Evolutionary conservation across 2,329 filamentous ascomycete genomes (phyloP).

Genomic region (Ambrosiella xylebori): DNA sequence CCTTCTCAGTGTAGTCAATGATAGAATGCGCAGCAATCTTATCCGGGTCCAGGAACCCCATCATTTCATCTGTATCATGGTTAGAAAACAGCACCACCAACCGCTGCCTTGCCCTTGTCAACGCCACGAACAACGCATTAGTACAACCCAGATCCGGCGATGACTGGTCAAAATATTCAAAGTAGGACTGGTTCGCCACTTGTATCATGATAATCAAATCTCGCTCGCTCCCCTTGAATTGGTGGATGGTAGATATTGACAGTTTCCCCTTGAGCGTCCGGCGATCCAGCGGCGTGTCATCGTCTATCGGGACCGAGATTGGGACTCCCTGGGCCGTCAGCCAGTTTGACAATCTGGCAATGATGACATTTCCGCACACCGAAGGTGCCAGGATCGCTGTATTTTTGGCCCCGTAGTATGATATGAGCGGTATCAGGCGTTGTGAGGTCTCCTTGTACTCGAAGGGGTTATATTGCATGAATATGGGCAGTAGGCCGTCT

Average conservation of each 20-base stretch:
- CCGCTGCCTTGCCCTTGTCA: slow-evolving; percentile 18
- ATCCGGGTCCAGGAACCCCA: slow-evolving; percentile 16
- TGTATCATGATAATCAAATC: slow-evolving; percentile 18
- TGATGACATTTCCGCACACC: neutral
- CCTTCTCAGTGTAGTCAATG: slow-evolving; percentile 3
- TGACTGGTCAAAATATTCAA: slow-evolving; percentile 15
- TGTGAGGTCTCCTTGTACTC: slow-evolving; percentile 5
- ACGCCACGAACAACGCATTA: slow-evolving; percentile 18
- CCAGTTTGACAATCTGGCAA: neutral
- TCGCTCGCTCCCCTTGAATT: slow-evolving; percentile 21
- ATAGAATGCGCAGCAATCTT: neutral
- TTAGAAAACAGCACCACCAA: slow-evolving; percentile 17
- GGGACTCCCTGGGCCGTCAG: slow-evolving; percentile 13
- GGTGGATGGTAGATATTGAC: slow-evolving; percentile 19
- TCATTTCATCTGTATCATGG: slow-evolving; percentile 10
- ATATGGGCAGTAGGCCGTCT: slow-evolving; percentile 17
- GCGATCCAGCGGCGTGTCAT: slow-evolving; percentile 17
- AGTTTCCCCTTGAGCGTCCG: slow-evolving; percentile 18
- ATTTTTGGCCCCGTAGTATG: slow-evolving; percentile 14
- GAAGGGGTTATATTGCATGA: slow-evolving; percentile 12
- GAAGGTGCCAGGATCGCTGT: slow-evolving; percentile 8
- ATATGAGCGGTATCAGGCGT: slow-evolving; percentile 9
- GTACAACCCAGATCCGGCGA: slow-evolving; percentile 18
- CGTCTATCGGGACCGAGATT: slow-evolving; percentile 15
- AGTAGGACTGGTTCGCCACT: slow-evolving; percentile 17